phyloP scores from a whole-genome alignment of 208 protist species.

The Crithidia mellificae region DNA sequence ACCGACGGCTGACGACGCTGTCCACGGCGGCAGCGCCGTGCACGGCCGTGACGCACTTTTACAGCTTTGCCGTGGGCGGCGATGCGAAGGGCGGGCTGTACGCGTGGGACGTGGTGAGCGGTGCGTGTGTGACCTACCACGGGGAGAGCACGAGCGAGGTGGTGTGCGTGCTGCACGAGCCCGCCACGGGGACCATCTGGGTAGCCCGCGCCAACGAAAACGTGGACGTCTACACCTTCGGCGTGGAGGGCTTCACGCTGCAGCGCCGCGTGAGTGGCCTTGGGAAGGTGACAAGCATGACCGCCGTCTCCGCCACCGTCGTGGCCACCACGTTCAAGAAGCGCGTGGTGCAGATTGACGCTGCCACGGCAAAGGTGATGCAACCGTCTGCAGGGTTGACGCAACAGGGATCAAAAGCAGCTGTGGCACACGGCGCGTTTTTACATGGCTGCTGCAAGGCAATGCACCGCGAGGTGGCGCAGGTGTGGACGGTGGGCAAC shows the following conservation, averaged over 20 bases:
- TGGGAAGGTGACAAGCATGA: constrained; percentile 54
- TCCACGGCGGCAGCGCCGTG: constrained; percentile 40
- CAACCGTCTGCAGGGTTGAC: neutral
- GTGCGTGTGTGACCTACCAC: constrained; percentile 40
- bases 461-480: constrained; percentile 46
- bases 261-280: constrained; percentile 30
- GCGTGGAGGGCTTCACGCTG: constrained; percentile 17
- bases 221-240: constrained; percentile 61
- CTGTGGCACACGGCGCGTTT: constrained; percentile 45
- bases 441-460: constrained; percentile 53
- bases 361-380: constrained; percentile 36
- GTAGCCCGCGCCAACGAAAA: constrained; percentile 57
- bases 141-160: constrained; percentile 45
- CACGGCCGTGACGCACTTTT: constrained; percentile 51
- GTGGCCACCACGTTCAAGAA: constrained; percentile 56
- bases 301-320: constrained; percentile 61
- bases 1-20: constrained; percentile 42
- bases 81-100: constrained; percentile 56
- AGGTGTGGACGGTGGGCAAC: constrained; percentile 71
- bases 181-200: constrained; percentile 63
- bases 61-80: constrained; percentile 60
- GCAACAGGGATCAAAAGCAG: too few species aligned
- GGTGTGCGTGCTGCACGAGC: constrained; percentile 54
- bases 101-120: constrained; percentile 52
- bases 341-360: constrained; percentile 49